Base-by-base conservation (phyloP, 805 yeast species). In the Tetrapisispora arboricola region DNA sequence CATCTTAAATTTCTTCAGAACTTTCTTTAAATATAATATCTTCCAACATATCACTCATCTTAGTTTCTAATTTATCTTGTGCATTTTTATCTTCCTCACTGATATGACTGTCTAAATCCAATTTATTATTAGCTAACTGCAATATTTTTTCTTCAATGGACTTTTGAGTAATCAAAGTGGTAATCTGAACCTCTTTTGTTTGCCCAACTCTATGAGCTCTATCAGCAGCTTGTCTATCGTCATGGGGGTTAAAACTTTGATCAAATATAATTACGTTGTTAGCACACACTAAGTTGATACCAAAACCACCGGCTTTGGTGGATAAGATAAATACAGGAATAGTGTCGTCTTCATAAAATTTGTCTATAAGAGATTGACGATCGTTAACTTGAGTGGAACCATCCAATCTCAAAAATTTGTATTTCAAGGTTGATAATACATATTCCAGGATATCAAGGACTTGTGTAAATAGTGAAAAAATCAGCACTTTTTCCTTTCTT, bases 271-370 rank as follows among this genome's bases (percentile, higher is more conserved):
- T 71, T 2, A 92, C 98, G 45, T 80, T 77, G 57, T 86, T 90
- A 7, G 99, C 97, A 56, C 95, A 92, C 1, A 94, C 92, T 53
- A 92, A 71, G 56, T 92, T 92, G 63, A 92, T 92, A 43, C 99
- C 99, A 64, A 92, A 92, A 1, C 99, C 99, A 57, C 99, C 99
- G 1, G 98, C 97, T 58, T 85, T 86, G 3, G 99, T 92, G 10
- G 96, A 85, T 33, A 92, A 67, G 38, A 92, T 67, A 54, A 92
- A 90, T 3, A 92, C 81, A 0, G 94, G 90, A 48, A 92, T 84
- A 5, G 76, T 69, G 0, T 74, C 73, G 46, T 87, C 94, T 26
- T 84, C 87, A 54, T 86, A 81, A 57, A 84, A 92, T 50, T 76
- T 76, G 64, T 92, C 98, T 50, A 92, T 90, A 49, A 90, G 66